These are phyloP conservation scores for Talaromyces sp. DNA, from an alignment of 2,329 filamentous ascomycete genomes.

Conservation along the genomic window DNA sequence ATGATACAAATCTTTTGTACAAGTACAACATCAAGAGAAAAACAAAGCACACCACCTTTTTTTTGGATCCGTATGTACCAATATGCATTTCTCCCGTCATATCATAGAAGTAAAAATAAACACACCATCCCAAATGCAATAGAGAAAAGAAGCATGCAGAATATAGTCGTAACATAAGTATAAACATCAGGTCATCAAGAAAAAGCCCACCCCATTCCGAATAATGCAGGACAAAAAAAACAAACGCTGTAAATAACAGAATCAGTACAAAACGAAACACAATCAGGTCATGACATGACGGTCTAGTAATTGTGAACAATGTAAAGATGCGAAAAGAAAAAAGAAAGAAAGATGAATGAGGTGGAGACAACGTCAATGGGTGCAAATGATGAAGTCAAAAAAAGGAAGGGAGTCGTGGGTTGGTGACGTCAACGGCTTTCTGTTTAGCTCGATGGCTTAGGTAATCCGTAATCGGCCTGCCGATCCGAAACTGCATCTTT, in stretches of 20 bases:
- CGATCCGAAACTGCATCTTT: conserved; percentile 10
- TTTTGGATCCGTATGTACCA: not conserved
- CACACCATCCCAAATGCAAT: conserved; percentile 3
- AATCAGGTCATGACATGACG: conserved; percentile 5
- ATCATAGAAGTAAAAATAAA: not conserved
- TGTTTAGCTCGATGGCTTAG: no score
- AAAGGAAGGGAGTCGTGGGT: conserved; percentile 3
- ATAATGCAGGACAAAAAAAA: not conserved
- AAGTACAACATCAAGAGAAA: not conserved
- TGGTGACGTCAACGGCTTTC: conserved; percentile 16
- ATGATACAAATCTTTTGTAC: conserved; percentile 5
- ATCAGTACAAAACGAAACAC: conserved; percentile 1
- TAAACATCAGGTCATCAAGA: not conserved
- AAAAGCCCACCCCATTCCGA: not conserved
- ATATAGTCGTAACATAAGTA: conserved; percentile 3
- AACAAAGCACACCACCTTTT: not conserved
- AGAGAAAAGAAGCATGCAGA: not conserved
- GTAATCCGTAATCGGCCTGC: conserved; percentile 14
- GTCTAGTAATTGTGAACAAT: conserved; percentile 7
- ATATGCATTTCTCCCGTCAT: not conserved
- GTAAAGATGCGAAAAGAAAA: not conserved
- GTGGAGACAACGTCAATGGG: no score
- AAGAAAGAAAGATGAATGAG: not conserved
- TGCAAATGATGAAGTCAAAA: not conserved
- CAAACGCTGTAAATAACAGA: conserved; percentile 6